Conservation (phyloP, 805 yeast species). For the Metahyphopichia silvanorum region DNA sequence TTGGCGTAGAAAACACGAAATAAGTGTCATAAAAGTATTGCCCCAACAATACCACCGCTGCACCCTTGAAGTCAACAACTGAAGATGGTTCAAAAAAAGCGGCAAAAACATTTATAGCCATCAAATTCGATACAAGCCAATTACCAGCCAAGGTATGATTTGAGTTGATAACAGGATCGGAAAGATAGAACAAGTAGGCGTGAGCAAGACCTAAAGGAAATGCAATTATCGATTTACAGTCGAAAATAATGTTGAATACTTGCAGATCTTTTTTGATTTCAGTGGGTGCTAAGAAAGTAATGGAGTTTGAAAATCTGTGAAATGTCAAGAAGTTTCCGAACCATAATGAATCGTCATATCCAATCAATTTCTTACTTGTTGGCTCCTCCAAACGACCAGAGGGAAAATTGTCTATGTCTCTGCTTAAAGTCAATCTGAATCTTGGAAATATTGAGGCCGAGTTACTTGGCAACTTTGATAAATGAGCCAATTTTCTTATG, state of each 20-base stretch:
- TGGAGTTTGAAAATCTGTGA: constrained; percentile 9
- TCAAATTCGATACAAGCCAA: constrained; percentile 31
- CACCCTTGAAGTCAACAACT: constrained; percentile 45
- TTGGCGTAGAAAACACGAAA: constrained; percentile 61
- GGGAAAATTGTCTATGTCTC: constrained; percentile 34
- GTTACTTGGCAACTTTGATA: constrained; percentile 13
- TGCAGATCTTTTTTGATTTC: constrained; percentile 26
- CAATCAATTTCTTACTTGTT: constrained; percentile 6
- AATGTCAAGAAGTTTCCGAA: constrained; percentile 7
- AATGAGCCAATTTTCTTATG: constrained; percentile 24
- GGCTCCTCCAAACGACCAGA: constrained; percentile 35
- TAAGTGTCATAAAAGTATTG: constrained; percentile 62
- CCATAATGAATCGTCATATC: constrained; percentile 6
- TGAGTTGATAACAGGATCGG: constrained; percentile 7
- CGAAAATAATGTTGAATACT: constrained; percentile 15
- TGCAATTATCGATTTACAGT: constrained; percentile 11
- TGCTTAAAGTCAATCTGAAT: constrained; percentile 39
- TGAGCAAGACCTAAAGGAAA: constrained; percentile 2
- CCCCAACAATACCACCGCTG: constrained; percentile 41
- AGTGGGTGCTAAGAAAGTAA: constrained; percentile 11
- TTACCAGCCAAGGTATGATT: constrained; percentile 6
- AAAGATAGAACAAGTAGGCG: constrained; percentile 3
- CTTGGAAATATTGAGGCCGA: constrained; percentile 28
- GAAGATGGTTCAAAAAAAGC: constrained; percentile 36
- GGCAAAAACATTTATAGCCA: constrained; percentile 42